Evolutionary conservation across 2,329 filamentous ascomycete species (phyloP).

Genomic region (Fusarium sp.): DNA sequence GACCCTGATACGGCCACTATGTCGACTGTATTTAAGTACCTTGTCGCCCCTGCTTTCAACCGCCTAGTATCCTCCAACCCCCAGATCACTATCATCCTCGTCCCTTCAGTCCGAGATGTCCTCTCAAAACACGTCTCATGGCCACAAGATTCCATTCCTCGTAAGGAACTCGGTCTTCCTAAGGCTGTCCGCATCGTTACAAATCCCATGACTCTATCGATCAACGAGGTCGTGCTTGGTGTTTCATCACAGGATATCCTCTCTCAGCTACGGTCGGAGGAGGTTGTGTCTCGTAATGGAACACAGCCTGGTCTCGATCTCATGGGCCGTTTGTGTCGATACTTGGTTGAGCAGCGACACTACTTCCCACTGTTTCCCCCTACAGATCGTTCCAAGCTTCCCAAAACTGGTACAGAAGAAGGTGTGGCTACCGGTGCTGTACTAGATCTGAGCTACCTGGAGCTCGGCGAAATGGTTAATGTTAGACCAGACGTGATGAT

Average conservation of each 20-base stretch:
- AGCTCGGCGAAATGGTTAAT: constrained; percentile 90
- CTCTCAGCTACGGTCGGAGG: constrained; percentile 82
- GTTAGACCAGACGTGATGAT: constrained; percentile 87
- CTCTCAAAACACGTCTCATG: constrained; percentile 87
- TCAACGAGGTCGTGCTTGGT: constrained; percentile 88
- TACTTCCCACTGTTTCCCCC: constrained; percentile 93
- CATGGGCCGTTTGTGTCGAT: constrained; percentile 77
- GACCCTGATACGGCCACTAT: constrained; percentile 85
- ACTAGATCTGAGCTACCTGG: constrained; percentile 85
- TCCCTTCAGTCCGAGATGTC: constrained; percentile 85
- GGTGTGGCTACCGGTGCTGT: constrained; percentile 77
- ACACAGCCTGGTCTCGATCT: constrained; percentile 59
- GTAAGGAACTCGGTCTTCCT: constrained; percentile 81
- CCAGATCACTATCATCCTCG: constrained; percentile 81
- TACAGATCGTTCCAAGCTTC: constrained; percentile 73
- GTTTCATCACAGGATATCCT: constrained; percentile 87
- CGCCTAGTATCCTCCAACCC: constrained; percentile 78
- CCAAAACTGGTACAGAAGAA: constrained; percentile 71
- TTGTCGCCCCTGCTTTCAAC: constrained; percentile 80
- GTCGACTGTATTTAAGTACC: constrained; percentile 82
- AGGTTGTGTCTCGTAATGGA: constrained; percentile 58
- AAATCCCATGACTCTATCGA: constrained; percentile 88
- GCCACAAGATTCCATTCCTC: constrained; percentile 73
- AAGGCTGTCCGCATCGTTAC: constrained; percentile 82
- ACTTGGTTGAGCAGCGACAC: constrained; percentile 89